Evolutionary conservation across 805 yeast genomes (phyloP).

Genomic region (Nakazawaea siamensis): DNA sequence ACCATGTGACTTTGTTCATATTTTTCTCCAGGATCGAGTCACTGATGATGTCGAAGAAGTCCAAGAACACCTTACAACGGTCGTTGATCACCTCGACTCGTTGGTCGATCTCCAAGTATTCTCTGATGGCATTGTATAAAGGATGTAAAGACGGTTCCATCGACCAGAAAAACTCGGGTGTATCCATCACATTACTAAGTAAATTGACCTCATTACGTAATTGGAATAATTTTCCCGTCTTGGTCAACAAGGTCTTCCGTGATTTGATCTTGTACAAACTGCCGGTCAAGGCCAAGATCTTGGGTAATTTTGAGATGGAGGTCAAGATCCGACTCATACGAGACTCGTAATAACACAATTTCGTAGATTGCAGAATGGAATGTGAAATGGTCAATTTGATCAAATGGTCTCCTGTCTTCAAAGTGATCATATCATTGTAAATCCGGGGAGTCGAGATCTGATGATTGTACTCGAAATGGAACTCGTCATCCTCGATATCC

Average conservation of each 20-base stretch:
- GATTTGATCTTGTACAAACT: constrained; percentile 60
- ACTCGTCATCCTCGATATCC: constrained; percentile 89
- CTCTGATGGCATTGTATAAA: constrained; percentile 79
- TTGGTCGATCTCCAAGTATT: constrained; percentile 90
- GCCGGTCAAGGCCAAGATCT: constrained; percentile 85
- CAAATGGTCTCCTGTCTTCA: constrained; percentile 85
- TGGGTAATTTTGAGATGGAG: constrained; percentile 84
- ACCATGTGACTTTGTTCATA: constrained; percentile 86
- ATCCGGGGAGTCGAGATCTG: constrained; percentile 51
- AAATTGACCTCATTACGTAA: constrained; percentile 89
- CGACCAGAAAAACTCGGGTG: constrained; percentile 96
- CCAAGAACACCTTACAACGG: constrained; percentile 87
- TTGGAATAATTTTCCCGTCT: constrained; percentile 86
- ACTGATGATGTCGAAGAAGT: constrained; percentile 85
- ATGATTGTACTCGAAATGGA: constrained; percentile 58
- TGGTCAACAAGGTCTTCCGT: constrained; percentile 75
- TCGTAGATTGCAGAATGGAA: constrained; percentile 95
- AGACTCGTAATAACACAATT: constrained; percentile 83
- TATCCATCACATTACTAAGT: constrained; percentile 83
- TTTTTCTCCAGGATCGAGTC: constrained; percentile 92
- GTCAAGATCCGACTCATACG: constrained; percentile 78
- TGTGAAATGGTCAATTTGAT: constrained; percentile 90
- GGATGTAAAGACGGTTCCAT: constrained; percentile 94
- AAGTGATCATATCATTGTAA: constrained; percentile 88
- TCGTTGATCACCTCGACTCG: constrained; percentile 91